Percentiles rank a stretch among this genome's conserved stretches.
Evolutionary conservation across 345 rosid species (phyloP).

Genomic region (Nasturtium officinale): DNA sequence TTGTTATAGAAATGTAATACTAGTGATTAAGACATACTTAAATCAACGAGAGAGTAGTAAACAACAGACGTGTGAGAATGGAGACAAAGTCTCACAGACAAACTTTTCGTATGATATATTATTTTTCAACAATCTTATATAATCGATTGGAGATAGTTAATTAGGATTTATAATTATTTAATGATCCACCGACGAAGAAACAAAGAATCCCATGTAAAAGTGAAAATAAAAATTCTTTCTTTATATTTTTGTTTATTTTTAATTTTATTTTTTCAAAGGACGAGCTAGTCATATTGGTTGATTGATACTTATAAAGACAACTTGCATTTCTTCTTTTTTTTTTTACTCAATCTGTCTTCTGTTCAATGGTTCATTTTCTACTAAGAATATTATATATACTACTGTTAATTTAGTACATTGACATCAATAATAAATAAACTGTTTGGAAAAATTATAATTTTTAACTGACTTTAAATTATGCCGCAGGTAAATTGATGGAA

Average conservation of each 20-base stretch:
- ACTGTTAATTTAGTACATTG: constrained; percentile 6
- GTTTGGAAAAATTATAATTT: neutral
- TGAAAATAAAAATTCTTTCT: constrained; percentile 14
- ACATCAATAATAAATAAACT: neutral
- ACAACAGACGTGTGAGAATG: constrained; percentile 31
- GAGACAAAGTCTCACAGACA: constrained; percentile 37
- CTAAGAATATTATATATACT: neutral
- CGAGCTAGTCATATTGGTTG: constrained; percentile 6
- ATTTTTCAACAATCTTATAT: neutral
- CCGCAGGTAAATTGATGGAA: constrained; percentile 47
- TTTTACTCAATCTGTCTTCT: neutral
- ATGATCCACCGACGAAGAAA: constrained; percentile 41
- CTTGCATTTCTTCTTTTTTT: neutral
- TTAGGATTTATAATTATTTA: constrained; percentile 18
- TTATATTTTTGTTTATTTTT: too few relatives aligned
- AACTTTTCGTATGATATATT: constrained; percentile 21
- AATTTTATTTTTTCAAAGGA: neutral
- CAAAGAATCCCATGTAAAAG: constrained; percentile 27
- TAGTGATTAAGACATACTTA: constrained; percentile 15
- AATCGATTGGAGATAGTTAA: constrained; percentile 1
- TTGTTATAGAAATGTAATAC: constrained; percentile 20
- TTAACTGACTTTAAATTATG: neutral
- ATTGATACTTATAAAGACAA: constrained; percentile 11
- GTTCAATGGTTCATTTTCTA: neutral
- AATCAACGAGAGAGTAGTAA: constrained; percentile 21